Percentiles rank a stretch among this genome's conserved stretches.
These are phyloP conservation scores for Akanthomyces muscarius DNA, from an alignment of 2,329 filamentous ascomycete species.

Conservation along the genomic window DNA sequence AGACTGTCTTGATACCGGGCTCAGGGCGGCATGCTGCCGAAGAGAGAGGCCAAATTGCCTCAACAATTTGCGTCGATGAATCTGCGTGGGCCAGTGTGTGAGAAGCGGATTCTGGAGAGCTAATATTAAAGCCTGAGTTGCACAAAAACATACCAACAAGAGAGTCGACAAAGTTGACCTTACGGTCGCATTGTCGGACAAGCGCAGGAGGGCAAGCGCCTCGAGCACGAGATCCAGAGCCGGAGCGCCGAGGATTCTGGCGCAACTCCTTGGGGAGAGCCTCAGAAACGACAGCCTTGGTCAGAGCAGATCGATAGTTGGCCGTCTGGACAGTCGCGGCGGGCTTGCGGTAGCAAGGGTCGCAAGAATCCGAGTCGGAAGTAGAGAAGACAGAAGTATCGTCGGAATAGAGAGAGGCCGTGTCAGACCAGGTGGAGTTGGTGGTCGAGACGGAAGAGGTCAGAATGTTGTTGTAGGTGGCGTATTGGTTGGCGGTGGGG, in stretches of 20 bases:
- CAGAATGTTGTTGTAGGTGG: slow-evolving; percentile 66
- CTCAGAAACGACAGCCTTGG: slow-evolving; percentile 31
- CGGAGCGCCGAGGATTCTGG: slow-evolving; percentile 59
- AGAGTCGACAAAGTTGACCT: slow-evolving; percentile 92
- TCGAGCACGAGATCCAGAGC: slow-evolving; percentile 49
- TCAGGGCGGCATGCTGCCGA: slow-evolving; percentile 74
- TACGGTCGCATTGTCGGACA: slow-evolving; percentile 83
- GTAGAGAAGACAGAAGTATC: slow-evolving; percentile 62
- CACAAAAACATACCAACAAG: slow-evolving; percentile 80
- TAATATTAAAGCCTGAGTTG: slow-evolving; percentile 19
- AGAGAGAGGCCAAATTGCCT: slow-evolving; percentile 93
- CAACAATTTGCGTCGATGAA: slow-evolving; percentile 94
- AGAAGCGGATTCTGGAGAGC: slow-evolving; percentile 21
- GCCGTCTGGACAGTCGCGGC: slow-evolving; percentile 23
- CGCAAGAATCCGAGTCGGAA: slow-evolving; percentile 50
- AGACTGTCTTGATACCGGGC: slow-evolving; percentile 67
- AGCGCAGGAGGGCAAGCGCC: slow-evolving; percentile 68
- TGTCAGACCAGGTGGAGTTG: slow-evolving; percentile 73
- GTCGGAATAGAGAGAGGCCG: slow-evolving; percentile 65
- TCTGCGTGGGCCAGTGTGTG: slow-evolving; percentile 54
- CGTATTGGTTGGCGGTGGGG: slow-evolving; percentile 43
- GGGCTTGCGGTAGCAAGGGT: slow-evolving; percentile 37
- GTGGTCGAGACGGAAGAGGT: slow-evolving; percentile 72
- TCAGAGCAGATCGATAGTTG: slow-evolving; percentile 23
- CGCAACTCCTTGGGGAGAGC: slow-evolving; percentile 58